Evolutionary conservation across 805 yeast genomes (phyloP).

Genomic region (Vanderwaltozyma yarrowii): DNA sequence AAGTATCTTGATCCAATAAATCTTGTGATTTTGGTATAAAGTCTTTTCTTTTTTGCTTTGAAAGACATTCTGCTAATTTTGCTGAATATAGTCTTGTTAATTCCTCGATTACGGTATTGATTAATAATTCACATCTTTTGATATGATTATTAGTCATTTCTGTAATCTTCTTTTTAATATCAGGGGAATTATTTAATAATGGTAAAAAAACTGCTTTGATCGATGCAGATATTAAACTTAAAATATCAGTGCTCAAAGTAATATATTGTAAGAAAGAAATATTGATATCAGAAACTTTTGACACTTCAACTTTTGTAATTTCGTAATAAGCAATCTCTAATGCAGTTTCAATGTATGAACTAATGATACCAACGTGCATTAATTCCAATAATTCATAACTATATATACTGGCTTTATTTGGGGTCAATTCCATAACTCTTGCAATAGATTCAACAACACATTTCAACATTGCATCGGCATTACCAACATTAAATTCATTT

Average conservation of each 20-base stretch:
- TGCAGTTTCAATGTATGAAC: conserved; percentile 62
- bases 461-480: conserved; percentile 55
- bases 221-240: conserved; percentile 58
- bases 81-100: conserved; percentile 43
- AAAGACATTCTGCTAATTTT: conserved; percentile 40
- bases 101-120: conserved; percentile 54
- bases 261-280: conserved; percentile 42
- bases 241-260: conserved; percentile 45
- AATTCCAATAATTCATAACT: conserved; percentile 59
- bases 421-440: conserved; percentile 63
- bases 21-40: conserved; percentile 41
- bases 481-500: conserved; percentile 29
- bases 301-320: conserved; percentile 30
- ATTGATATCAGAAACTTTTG: conserved; percentile 27
- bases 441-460: conserved; percentile 70
- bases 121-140: conserved; percentile 49
- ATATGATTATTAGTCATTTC: conserved; percentile 53
- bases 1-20: conserved; percentile 49
- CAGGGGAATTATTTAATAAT: conserved; percentile 50
- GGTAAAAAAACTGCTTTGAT: conserved; percentile 70
- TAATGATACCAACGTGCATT: conserved; percentile 59
- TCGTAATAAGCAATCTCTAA: conserved; percentile 56
- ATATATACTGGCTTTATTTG: conserved; percentile 49
- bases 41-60: conserved; percentile 70
- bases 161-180: conserved; percentile 47